Evolutionary conservation across 306 rosid genomes (phyloP).

Genomic region (Cyclanthera cordifolia): DNA sequence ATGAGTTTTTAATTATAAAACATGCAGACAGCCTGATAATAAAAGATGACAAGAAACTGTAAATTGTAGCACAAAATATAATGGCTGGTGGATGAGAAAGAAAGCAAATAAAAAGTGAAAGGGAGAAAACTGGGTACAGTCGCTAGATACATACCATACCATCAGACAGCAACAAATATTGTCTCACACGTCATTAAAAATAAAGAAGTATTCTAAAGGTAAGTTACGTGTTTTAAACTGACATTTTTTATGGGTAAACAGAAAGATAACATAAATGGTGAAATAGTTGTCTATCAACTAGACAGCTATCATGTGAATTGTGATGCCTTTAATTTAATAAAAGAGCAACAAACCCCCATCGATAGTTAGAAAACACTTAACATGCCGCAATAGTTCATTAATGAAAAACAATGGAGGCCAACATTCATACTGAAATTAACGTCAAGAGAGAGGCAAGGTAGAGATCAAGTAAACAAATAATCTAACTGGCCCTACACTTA

Average conservation of each 20-base stretch:
- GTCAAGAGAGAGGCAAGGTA: constrained; percentile 45
- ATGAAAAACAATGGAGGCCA: not conserved
- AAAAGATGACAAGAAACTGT: not conserved
- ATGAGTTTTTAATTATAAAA: not conserved
- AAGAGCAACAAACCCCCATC: not conserved
- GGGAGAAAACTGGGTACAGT: not conserved
- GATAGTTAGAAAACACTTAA: not conserved
- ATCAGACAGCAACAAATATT: not conserved
- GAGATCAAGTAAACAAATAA: constrained; percentile 30
- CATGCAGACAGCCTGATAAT: not conserved
- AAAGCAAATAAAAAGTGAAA: not conserved
- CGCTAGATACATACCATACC: not conserved
- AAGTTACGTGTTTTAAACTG: not conserved
- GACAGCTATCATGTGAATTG: not conserved
- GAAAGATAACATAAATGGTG: not conserved
- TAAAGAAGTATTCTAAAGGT: not conserved
- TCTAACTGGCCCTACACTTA: constrained; percentile 18
- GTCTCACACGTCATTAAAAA: not conserved
- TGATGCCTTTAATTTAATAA: not conserved
- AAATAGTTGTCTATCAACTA: not conserved
- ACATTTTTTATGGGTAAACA: no score
- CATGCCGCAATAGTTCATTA: not conserved
- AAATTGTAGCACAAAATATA: not conserved
- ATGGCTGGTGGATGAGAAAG: not conserved
- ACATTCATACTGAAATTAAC: constrained; percentile 18